Evolutionary conservation across 2,329 filamentous ascomycete genomes (phyloP).

Genomic region (Purpureocillium takamizusanense): DNA sequence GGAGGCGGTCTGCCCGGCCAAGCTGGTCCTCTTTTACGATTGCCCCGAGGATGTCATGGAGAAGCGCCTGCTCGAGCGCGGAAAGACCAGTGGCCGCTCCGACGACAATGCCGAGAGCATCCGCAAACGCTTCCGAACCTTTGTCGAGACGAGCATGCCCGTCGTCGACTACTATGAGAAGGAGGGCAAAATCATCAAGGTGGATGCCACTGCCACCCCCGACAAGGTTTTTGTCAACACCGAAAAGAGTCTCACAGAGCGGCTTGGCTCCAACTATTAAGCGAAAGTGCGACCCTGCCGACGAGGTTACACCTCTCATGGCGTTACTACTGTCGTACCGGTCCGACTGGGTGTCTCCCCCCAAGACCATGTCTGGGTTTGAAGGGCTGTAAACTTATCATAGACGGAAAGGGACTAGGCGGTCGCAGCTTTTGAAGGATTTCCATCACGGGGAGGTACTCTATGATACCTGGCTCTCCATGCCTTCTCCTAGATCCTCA

Average conservation of each 20-base stretch:
- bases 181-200: constrained; percentile 69
- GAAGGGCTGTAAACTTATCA: too few relatives aligned
- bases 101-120: constrained; percentile 96
- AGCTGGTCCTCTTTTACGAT: constrained; percentile 88
- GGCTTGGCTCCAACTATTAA: constrained; percentile 32
- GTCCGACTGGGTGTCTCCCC: too few relatives aligned
- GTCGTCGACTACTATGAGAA: constrained; percentile 79
- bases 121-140: constrained; percentile 90
- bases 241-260: constrained; percentile 36
- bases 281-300: not conserved
- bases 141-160: constrained; percentile 94
- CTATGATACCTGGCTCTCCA: too few relatives aligned
- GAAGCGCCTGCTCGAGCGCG: constrained; percentile 71
- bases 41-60: constrained; percentile 88
- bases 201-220: constrained; percentile 61
- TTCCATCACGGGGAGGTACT: too few relatives aligned
- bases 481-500: too few relatives aligned
- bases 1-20: constrained; percentile 72
- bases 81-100: constrained; percentile 81
- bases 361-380: too few relatives aligned
- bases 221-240: constrained; percentile 52
- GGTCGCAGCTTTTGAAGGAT: too few relatives aligned
- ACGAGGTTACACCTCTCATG: not conserved
- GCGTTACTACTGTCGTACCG: too few relatives aligned
- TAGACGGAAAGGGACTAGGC: too few relatives aligned